Evolutionary conservation across 2,329 filamentous ascomycete genomes (phyloP), one percentile per base, ranked within the genome.

Genomic region (Beauveria varroae): DNA sequence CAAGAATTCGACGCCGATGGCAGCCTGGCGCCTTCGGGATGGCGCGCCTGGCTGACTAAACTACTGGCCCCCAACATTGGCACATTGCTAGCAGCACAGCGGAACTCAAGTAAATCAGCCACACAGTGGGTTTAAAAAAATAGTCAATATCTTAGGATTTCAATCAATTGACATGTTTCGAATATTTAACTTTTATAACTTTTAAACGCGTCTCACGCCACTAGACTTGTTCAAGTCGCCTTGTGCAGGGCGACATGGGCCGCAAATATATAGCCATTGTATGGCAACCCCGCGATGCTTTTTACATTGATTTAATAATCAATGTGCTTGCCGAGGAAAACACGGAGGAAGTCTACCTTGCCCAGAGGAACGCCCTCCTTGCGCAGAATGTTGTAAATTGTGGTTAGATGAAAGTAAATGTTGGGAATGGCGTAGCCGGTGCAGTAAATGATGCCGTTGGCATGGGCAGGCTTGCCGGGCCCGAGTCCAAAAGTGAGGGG

Each of bases 341-440:
- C 18, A 5, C 14, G 44, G 46, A 85, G 65, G 68, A 75, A 89
- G 67, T 87, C 82, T 57, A 64, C 46, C 78, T 89, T 89, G 40
- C 84, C 85, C 20, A 90, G n/a, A 0, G 76, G 73, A 28, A 87
- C 82, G 1, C 86, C 86, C 72, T 84, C 79, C 67, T 78, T 80
- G 63, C 86, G 76, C 69, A 89, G 68, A 60, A 89, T 83, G 24
- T 72, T 76, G 73, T 89, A 89, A 10, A 82, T 77, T 14, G 78
- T 85, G 3, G 72, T 78, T 16, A 83, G 65, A 68, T 89, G 87
- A 72, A 89, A 90, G 74, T 78, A 87, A 66, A 87, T 72, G 67
- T 88, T 87, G 24, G 86, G 85, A 49, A 85, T 60, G 4, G 71
- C 76, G 69, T 79, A 84, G 3, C 72, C 72, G 46, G 72, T 68